phyloP scores from a whole-genome alignment of 2,329 filamentous ascomycete genomes.

The Fusarium fracticaudum region DNA sequence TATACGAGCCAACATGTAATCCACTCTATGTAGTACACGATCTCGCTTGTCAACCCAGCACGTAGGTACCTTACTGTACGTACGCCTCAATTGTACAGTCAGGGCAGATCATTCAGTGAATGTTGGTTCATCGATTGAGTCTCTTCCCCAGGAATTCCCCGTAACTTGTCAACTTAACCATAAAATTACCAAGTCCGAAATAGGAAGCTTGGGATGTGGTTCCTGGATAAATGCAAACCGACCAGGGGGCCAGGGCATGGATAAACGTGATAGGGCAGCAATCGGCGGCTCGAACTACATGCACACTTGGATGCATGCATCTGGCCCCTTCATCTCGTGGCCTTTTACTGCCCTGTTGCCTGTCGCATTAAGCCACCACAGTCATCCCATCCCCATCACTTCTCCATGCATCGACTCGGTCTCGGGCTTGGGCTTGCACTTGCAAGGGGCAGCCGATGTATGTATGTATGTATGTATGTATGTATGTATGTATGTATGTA shows the following conservation, averaged over 20 bases:
- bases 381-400: constrained; percentile 1
- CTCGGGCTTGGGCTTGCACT: neutral
- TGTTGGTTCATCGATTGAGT: constrained; percentile 21
- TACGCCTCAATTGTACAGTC: constrained; percentile 30
- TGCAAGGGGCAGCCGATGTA: neutral
- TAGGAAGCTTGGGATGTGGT: constrained; percentile 30
- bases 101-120: neutral
- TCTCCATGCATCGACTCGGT: neutral
- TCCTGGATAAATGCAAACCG: constrained; percentile 36
- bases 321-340: constrained; percentile 21
- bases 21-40: neutral
- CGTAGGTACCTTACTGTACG: neutral
- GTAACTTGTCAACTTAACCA: constrained; percentile 24
- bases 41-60: constrained; percentile 26
- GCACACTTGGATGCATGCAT: neutral
- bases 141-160: neutral
- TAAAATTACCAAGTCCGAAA: constrained; percentile 26
- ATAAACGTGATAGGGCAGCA: constrained; percentile 16
- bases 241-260: constrained; percentile 10
- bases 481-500: neutral
- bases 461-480: neutral
- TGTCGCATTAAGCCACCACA: constrained; percentile 4
- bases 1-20: constrained; percentile 13
- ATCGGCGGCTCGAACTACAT: constrained; percentile 17
- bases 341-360: constrained; percentile 3